phyloP scores from a whole-genome alignment of 1,139 yeast genomes.

The Kodamaea plutei region DNA sequence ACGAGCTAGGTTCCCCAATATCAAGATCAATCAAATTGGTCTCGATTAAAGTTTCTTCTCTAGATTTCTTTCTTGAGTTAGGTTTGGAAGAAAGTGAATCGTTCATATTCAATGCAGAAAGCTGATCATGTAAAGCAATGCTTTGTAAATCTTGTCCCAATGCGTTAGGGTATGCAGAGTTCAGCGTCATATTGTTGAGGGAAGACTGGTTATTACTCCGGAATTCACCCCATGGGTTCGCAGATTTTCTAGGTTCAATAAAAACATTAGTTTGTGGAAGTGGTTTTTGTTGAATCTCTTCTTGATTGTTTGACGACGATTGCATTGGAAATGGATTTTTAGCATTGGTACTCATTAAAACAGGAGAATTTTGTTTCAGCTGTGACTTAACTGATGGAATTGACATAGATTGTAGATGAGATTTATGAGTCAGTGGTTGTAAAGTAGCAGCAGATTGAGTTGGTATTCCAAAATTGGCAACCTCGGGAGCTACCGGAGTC shows the following conservation, averaged over 20 bases:
- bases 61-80: constrained; percentile 2
- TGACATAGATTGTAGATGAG: no score
- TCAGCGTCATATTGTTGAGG: not conserved
- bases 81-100: no score
- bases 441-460: not conserved
- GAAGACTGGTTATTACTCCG: constrained; percentile 4
- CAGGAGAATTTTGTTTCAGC: constrained; percentile 3
- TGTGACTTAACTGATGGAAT: not conserved
- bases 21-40: constrained; percentile 38
- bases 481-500: constrained; percentile 1
- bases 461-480: not conserved
- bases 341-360: constrained; percentile 1
- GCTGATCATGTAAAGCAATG: constrained; percentile 5
- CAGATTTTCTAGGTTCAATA: constrained; percentile 10
- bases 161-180: constrained; percentile 1
- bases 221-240: constrained; percentile 22
- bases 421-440: not conserved
- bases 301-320: constrained; percentile 1
- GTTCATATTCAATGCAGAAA: constrained; percentile 6
- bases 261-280: no score
- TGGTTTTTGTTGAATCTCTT: not conserved
- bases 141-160: not conserved
- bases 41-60: constrained; percentile 4
- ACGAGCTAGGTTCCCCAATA: constrained; percentile 32
- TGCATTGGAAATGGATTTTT: constrained; percentile 13